These are phyloP conservation scores for Dactylellina parvicollis DNA, from an alignment of 2,329 filamentous ascomycete genomes.

Conservation along the genomic window DNA sequence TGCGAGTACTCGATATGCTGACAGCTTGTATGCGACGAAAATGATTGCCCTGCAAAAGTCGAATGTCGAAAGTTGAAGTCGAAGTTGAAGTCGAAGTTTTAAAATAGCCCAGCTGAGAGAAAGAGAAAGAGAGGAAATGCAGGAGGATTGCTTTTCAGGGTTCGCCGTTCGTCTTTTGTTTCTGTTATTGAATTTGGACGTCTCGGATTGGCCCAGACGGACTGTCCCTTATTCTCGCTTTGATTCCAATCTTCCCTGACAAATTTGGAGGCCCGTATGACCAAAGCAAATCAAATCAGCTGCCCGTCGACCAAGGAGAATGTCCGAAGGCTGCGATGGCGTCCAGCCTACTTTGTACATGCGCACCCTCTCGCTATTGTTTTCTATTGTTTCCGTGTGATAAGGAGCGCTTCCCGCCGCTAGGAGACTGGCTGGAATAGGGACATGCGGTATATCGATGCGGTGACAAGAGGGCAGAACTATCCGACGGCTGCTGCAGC, in stretches of 20 bases:
- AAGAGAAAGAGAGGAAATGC: neutral
- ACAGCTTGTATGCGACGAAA: neutral
- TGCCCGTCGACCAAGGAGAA: neutral
- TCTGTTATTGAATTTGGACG: neutral
- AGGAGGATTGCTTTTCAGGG: neutral
- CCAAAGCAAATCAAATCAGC: neutral
- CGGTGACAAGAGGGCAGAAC: too few species aligned
- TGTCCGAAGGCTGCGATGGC: constrained; percentile 12
- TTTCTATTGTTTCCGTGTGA: too few species aligned
- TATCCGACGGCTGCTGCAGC: too few species aligned
- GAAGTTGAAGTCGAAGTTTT: neutral
- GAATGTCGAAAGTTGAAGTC: too few species aligned
- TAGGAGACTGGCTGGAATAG: too few species aligned
- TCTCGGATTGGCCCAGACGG: neutral
- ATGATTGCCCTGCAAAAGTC: too few species aligned
- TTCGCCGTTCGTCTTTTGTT: too few species aligned
- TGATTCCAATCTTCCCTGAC: neutral
- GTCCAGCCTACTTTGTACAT: neutral
- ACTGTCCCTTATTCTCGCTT: too few species aligned
- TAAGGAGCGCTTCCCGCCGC: too few species aligned
- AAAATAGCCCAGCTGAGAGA: neutral
- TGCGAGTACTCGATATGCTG: neutral
- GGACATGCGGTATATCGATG: too few species aligned
- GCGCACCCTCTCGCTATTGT: too few species aligned
- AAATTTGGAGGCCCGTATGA: neutral